These are phyloP conservation scores for Yamadazyma trypodendri DNA, from an alignment of 1,139 yeast species.

Conservation along the genomic window DNA sequence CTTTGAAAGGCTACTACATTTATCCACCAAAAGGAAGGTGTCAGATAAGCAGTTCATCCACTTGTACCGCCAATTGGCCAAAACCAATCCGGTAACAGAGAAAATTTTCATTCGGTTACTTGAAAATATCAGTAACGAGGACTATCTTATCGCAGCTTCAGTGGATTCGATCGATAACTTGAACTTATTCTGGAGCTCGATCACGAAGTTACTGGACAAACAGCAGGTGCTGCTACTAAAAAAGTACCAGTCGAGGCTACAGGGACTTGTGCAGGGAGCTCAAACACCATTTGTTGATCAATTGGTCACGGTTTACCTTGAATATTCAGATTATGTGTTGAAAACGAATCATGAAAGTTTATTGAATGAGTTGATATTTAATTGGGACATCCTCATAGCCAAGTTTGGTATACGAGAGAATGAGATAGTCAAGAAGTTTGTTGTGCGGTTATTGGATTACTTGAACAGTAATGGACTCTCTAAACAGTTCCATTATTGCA, in stretches of 20 bases:
- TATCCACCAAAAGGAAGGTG: conserved; percentile 16
- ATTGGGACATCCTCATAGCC: conserved; percentile 14
- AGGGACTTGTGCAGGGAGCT: not conserved
- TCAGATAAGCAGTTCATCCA: conserved; percentile 18
- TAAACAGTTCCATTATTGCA: conserved; percentile 17
- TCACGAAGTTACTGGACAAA: conserved; percentile 12
- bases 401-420: conserved; percentile 10
- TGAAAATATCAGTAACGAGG: conserved; percentile 13
- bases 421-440: conserved; percentile 12
- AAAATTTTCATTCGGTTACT: conserved; percentile 19
- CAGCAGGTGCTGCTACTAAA: conserved; percentile 15
- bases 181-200: conserved; percentile 14
- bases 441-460: conserved; percentile 10
- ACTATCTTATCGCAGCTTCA: conserved; percentile 12
- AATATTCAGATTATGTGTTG: conserved; percentile 11
- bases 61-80: conserved; percentile 20
- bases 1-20: conserved; percentile 16
- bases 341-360: conserved; percentile 13
- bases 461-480: conserved; percentile 11
- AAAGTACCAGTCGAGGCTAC: conserved; percentile 11
- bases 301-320: conserved; percentile 10
- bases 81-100: conserved; percentile 11
- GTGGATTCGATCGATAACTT: conserved; percentile 8
- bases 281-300: conserved; percentile 7
- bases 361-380: conserved; percentile 16